Base-by-base conservation (phyloP, 179 eudicot species). In the Gypsophila paniculata region DNA sequence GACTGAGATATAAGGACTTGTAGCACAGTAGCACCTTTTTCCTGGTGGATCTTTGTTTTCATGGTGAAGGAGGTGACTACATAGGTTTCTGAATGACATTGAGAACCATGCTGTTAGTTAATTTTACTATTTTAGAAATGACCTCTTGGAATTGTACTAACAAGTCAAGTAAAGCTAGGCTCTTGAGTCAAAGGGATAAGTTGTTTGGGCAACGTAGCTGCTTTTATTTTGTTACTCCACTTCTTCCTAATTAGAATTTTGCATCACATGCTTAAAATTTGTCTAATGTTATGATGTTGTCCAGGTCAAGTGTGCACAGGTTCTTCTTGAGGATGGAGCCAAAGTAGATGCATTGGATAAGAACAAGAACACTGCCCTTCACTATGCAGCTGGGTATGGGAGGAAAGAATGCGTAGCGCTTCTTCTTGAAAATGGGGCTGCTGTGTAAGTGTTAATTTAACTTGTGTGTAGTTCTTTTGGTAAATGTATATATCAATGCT, bases 381-480 rank as follows among this genome's bases (percentile, higher is more conserved):
- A 95, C 76, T 95, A 92, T 84, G 97, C 99, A 26, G 97, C 97
- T 77, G 99, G 99, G 46, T 95, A 95, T 69, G 99, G 99, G 57
- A 90, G 93, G 81, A 92, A 95, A 79, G 99, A 95, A 26, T 92
- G 99, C 74, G 99, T 95, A 4, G 89, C 96, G n/a, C 96, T 95
- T 73, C 90, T 95, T 38, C 77, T 95, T 19, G 87, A 95, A 63
- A 89, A 87, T 65, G 99, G 97, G 7, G 99, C 99, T 67, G 93
- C 99, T 69, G 99, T 92, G 99, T 92, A 88, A 87, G 95, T 73
- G 19, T 23, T 15, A 15, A 25, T 48, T 61, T 15, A 3, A 25
- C 55, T 58, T 67, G 23, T 65, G 19, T 15, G 49, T 59, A 71
- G 10, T 52, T 51, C 36, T 11, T 5, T 18, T 22, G 52, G 21